Evolutionary conservation across 75 land plant species (phyloP).

Genomic region (Selaginella moellendorffii): DNA sequence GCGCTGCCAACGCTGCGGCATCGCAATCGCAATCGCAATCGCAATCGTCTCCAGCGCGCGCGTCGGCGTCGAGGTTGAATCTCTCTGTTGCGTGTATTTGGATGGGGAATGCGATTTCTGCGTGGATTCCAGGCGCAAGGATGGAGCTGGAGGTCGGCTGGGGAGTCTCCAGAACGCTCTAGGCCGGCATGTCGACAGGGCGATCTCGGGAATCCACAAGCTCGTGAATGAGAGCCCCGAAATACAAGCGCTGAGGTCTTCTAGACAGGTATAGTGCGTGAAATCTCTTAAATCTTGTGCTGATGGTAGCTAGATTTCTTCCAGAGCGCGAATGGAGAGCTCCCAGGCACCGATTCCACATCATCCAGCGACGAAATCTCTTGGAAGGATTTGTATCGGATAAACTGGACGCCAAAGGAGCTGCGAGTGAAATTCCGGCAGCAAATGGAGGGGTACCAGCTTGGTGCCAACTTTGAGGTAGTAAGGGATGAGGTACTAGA

Average conservation of each 20-base stretch:
- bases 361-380: constrained; percentile 25
- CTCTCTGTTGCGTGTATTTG: too few relatives aligned
- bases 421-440: constrained; percentile 61
- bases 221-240: background rate
- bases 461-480: constrained; percentile 78
- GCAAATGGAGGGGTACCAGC: constrained; percentile 48
- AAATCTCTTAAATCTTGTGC: background rate
- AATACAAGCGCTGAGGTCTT: background rate
- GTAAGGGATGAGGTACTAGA: background rate
- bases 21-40: too few relatives aligned
- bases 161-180: background rate
- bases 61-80: too few relatives aligned
- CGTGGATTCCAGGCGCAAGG: too few relatives aligned
- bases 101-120: too few relatives aligned
- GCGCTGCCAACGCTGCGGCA: too few relatives aligned
- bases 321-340: background rate
- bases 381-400: constrained; percentile 45
- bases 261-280: background rate
- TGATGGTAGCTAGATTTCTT: background rate
- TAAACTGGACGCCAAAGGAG: constrained; percentile 62
- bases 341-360: background rate
- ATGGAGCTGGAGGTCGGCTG: too few relatives aligned
- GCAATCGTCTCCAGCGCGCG: too few relatives aligned
- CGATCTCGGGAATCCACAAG: background rate
- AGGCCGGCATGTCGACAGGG: background rate